These are phyloP conservation scores for Taxillus chinensis DNA, from an alignment of 164 flowering plant species.

Conservation along the genomic window DNA sequence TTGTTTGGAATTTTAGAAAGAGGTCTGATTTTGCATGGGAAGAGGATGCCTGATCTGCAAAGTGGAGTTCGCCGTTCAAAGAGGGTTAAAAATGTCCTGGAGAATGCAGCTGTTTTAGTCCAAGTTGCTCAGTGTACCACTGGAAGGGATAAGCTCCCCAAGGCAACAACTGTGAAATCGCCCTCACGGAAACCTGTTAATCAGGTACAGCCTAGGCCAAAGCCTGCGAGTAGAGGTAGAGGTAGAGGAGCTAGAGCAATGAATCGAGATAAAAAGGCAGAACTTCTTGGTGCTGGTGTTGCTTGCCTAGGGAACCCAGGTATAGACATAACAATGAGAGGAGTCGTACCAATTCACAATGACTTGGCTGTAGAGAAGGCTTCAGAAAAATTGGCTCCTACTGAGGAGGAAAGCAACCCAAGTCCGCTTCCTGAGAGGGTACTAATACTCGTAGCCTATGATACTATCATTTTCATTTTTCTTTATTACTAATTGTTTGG, in stretches of 20 bases:
- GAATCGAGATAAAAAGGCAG: too few species aligned
- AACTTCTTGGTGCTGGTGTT: too few species aligned
- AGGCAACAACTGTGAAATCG: slow-evolving; percentile 7
- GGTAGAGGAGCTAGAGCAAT: too few species aligned
- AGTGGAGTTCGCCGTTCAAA: slow-evolving; percentile 33
- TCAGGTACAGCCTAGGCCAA: slow-evolving; percentile 4
- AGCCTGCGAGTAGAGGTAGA: too few species aligned
- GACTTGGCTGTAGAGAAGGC: too few species aligned
- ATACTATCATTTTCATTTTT: background rate
- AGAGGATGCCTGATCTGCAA: slow-evolving; percentile 34
- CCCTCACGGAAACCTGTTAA: slow-evolving; percentile 10
- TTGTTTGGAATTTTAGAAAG: slow-evolving; percentile 4
- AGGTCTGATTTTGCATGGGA: slow-evolving; percentile 19
- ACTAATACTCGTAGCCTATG: background rate
- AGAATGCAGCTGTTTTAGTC: slow-evolving; percentile 15
- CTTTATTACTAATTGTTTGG: too few species aligned
- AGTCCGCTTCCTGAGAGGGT: too few species aligned
- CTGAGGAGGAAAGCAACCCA: too few species aligned
- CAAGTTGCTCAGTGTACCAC: slow-evolving; percentile 19
- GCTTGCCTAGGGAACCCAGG: too few species aligned
- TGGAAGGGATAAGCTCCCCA: slow-evolving; percentile 20
- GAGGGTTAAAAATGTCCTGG: slow-evolving; percentile 20
- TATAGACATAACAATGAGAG: too few species aligned
- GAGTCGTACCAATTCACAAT: too few species aligned
- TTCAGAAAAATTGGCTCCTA: too few species aligned